phyloP scores from a whole-genome alignment of 2,329 filamentous ascomycete species.

The Aspergillus thermomutatus region DNA sequence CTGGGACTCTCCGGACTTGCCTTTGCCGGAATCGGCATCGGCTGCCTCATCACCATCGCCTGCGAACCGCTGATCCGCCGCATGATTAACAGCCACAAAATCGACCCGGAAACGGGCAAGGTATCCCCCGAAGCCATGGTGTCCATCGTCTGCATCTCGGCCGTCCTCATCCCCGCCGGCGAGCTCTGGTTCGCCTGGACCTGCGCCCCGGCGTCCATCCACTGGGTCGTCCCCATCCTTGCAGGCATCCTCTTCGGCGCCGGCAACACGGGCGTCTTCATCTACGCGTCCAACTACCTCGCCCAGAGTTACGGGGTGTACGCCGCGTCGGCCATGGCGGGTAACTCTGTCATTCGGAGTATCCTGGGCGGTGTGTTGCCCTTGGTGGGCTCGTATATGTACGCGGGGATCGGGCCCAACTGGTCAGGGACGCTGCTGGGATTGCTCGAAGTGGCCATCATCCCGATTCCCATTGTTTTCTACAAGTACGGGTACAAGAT shows the following conservation, averaged over 20 bases:
- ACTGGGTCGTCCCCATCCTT: constrained; percentile 76
- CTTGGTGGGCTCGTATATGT: constrained; percentile 71
- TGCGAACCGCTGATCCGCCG: constrained; percentile 67
- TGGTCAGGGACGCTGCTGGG: constrained; percentile 78
- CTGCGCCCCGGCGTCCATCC: constrained; percentile 70
- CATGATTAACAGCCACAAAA: constrained; percentile 72
- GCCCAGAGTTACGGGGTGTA: constrained; percentile 78
- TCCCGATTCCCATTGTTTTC: constrained; percentile 78
- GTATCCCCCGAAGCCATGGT: constrained; percentile 77
- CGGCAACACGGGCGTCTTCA: constrained; percentile 75
- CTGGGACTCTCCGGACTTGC: constrained; percentile 70
- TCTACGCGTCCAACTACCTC: constrained; percentile 78
- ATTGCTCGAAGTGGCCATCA: constrained; percentile 66
- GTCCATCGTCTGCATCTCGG: constrained; percentile 72
- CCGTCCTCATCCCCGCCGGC: constrained; percentile 69
- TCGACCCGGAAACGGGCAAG: constrained; percentile 71
- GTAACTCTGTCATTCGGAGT: constrained; percentile 71
- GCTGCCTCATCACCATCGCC: constrained; percentile 50
- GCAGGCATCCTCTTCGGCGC: constrained; percentile 76
- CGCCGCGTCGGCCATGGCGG: constrained; percentile 74
- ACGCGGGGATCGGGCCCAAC: constrained; percentile 64
- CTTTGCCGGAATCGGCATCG: constrained; percentile 69
- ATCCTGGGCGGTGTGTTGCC: constrained; percentile 75
- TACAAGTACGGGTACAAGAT: constrained; percentile 61
- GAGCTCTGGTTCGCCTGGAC: constrained; percentile 90